Evolutionary conservation across 1,284 basidiomycete genomes (phyloP).

Genomic region (Xerocomus amazonicus): DNA sequence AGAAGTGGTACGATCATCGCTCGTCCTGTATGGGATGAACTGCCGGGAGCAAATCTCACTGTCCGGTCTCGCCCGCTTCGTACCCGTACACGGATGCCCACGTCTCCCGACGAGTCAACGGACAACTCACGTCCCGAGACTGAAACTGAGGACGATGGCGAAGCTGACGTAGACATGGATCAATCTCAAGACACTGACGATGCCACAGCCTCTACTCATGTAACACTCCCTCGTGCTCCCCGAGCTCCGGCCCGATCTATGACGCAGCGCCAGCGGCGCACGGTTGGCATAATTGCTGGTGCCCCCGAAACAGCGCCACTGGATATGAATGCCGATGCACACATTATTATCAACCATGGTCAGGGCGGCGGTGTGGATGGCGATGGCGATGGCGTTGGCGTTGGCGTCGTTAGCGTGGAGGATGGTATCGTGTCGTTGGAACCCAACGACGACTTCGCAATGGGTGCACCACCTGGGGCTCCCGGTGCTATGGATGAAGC

Average conservation of each 20-base stretch:
- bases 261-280: slow-evolving; percentile 40
- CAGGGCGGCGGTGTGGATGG: slow-evolving; percentile 42
- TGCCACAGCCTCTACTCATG: slow-evolving; percentile 26
- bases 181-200: slow-evolving; percentile 43
- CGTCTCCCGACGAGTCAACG: slow-evolving; percentile 52
- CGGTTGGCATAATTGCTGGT: slow-evolving; percentile 64
- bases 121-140: slow-evolving; percentile 62
- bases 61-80: slow-evolving; percentile 34
- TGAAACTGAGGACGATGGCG: slow-evolving; percentile 70
- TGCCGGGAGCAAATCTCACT: slow-evolving; percentile 20
- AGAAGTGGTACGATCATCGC: slow-evolving; percentile 74
- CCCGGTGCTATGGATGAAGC: slow-evolving; percentile 64
- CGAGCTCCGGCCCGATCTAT: slow-evolving; percentile 39
- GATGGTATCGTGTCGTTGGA: slow-evolving; percentile 70
- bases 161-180: slow-evolving; percentile 53
- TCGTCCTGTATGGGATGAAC: slow-evolving; percentile 57
- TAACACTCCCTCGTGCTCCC: slow-evolving; percentile 40
- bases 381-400: slow-evolving; percentile 37
- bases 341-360: slow-evolving; percentile 64
- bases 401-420: slow-evolving; percentile 53
- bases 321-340: slow-evolving; percentile 52
- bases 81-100: slow-evolving; percentile 33
- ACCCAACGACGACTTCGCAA: slow-evolving; percentile 76
- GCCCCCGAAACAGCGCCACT: slow-evolving; percentile 41
- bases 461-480: slow-evolving; percentile 81